Evolutionary conservation across 306 rosid genomes (phyloP), one percentile per base, ranked within the genome.

Genomic region (Sicyos edulis): DNA sequence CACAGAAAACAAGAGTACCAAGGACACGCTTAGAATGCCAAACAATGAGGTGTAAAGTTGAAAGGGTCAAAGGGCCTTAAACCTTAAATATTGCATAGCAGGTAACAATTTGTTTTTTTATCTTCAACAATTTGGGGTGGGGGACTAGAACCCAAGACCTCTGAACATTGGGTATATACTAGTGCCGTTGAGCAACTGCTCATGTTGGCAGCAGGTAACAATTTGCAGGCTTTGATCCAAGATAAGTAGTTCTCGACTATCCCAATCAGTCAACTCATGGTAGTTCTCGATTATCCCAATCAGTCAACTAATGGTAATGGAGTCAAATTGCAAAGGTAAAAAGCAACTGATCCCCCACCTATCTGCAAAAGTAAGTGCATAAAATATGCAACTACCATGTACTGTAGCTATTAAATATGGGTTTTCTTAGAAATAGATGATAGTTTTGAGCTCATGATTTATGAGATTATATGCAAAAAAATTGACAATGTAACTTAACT

Each of bases 11-110:
- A n/a, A 37, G 51, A 34, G 70, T 15, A 40, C 13, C 49, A 16
- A 61, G 68, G 70, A 34, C 19, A 37, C 8, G 29, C 51, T 63
- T 24, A 17, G 50, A 63, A 22, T 37, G 70, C 50, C 70, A n/a
- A 40, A 15, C 22, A 26, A 34, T 61, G 6, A 9, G 22, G n/a
- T n/a, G n/a, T n/a, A n/a, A n/a, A n/a, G n/a, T n/a, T n/a, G n/a
- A n/a, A n/a, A n/a, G n/a, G n/a, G n/a, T n/a, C n/a, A n/a, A n/a
- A 52, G 29, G 14, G 22, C 6, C 60, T 55, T 55, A 55, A 55
- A 55, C 13, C 29, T 2, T 4, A 0, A 55, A 19, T 16, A 58
- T 17, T 5, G 34, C 24, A 58, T 24, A n/a, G n/a, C n/a, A n/a
- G n/a, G n/a, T n/a, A n/a, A n/a, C n/a, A n/a, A n/a, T n/a, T n/a